Base-by-base conservation (phyloP, 2,329 filamentous ascomycete species). In the Penicillium sp. region DNA sequence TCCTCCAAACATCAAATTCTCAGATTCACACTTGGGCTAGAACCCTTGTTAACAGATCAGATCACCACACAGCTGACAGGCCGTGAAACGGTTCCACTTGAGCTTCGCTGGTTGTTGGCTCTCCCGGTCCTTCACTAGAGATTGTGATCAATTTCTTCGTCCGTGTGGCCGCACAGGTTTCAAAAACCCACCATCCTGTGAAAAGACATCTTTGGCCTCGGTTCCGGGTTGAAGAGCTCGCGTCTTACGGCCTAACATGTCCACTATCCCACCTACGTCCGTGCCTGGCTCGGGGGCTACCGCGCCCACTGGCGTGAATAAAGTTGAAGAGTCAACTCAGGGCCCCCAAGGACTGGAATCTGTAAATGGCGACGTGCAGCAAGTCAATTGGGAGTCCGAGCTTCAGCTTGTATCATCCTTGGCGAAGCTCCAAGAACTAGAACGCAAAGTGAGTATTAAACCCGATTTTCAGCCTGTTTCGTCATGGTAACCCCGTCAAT, bases 391-490 rank as follows among this genome's bases (percentile, higher is more conserved):
- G 57, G 64, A 71, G 13, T 71, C 71, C 11, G 75, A 77, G 49
- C 60, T 70, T 21, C 70, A 73, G 50, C 65, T 76, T 6, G 70
- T 76, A 10, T 69, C 71, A 13, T 76, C 74, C 24, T 63, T 77
- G 42, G 66, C 70, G 11, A 75, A 74, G 44, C 63, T 77, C 3
- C 74, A 77, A 54, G 67, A 76, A 52, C 56, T 77, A 23, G 74
- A 77, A 49, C 54, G 64, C 10, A 69, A 62, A 58, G 69, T 71
- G 34, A 29, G 59, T 48, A 13, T 23, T 13, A 21, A 26, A 24
- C 19, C 23, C 31, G 4, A 21, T 39, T 39, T 10, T n/a, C 21
- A 43, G 5, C 19, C 21, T 28, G 3, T 28, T 21, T 21, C 13
- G 16, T 29, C 26, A 29, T 29, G 26, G 5, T 29, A 6, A 29